Evolutionary conservation across 2,329 filamentous ascomycete species (phyloP).

Genomic region (Lachnellula willkommii): DNA sequence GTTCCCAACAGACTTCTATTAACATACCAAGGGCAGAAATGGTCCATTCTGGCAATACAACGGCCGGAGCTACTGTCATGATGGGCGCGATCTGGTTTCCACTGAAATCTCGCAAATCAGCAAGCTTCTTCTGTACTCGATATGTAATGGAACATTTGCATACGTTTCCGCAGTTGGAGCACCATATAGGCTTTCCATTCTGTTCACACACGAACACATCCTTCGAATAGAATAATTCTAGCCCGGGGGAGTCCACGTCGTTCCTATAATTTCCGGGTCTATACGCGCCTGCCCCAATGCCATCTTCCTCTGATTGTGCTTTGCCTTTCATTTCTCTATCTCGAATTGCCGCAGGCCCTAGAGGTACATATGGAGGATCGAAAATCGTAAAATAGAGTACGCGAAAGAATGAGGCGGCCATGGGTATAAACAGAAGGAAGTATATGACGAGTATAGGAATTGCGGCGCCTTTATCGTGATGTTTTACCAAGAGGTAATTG

Average conservation of each 20-base stretch:
- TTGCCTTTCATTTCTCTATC: conserved; percentile 22
- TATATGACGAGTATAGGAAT: conserved; percentile 68
- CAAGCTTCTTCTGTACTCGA: background rate
- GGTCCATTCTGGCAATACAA: conserved; percentile 88
- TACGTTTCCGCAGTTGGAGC: conserved; percentile 66
- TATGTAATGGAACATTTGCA: conserved; percentile 59
- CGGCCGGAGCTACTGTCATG: conserved; percentile 85
- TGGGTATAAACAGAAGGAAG: conserved; percentile 63
- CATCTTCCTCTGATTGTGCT: conserved; percentile 11
- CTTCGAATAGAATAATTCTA: conserved; percentile 74
- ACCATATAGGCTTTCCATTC: conserved; percentile 83
- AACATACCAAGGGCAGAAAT: conserved; percentile 77
- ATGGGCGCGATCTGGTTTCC: conserved; percentile 79
- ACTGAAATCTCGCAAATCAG: background rate
- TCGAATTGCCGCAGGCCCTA: conserved; percentile 40
- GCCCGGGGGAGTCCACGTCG: conserved; percentile 56
- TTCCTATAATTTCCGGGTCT: conserved; percentile 13
- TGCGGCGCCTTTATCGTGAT: conserved; percentile 46
- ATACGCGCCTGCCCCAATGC: conserved; percentile 22
- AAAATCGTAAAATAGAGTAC: conserved; percentile 61
- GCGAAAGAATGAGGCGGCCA: conserved; percentile 64
- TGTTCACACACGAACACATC: conserved; percentile 79
- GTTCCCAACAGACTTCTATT: background rate
- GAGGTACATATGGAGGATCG: conserved; percentile 69
- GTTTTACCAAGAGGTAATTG: conserved; percentile 59